Conservation (phyloP, 1,284 basidiomycete genomes). For the Leucoagaricus sp. region DNA sequence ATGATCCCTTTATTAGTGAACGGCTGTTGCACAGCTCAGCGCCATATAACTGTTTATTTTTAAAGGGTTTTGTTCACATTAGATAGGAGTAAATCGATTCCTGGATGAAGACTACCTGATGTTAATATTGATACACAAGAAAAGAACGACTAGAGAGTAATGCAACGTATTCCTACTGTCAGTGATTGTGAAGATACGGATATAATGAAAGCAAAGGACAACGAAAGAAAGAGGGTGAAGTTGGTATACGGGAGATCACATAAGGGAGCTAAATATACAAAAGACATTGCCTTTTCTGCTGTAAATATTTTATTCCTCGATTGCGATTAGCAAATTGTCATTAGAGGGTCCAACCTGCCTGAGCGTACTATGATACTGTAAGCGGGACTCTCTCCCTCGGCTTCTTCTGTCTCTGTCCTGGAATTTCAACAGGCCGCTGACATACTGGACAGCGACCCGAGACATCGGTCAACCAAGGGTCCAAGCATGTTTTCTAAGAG, state of each 20-base stretch:
- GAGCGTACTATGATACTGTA: not conserved
- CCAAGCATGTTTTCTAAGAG: conserved; percentile 71
- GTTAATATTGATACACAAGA: not conserved
- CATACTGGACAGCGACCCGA: conserved; percentile 81
- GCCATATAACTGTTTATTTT: too few species aligned
- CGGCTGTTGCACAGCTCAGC: too few species aligned
- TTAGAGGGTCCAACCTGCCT: not conserved
- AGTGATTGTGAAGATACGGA: not conserved
- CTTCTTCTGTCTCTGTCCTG: conserved; percentile 34
- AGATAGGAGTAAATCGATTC: too few species aligned
- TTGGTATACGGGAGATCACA: not conserved
- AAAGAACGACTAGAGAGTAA: not conserved
- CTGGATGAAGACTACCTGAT: too few species aligned
- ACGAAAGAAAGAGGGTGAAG: not conserved
- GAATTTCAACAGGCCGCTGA: conserved; percentile 58
- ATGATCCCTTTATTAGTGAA: too few species aligned
- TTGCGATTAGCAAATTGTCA: not conserved
- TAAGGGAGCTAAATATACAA: not conserved
- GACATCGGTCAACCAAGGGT: conserved; percentile 76
- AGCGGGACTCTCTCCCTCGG: not conserved
- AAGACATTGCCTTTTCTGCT: too few species aligned
- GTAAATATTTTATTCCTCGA: too few species aligned
- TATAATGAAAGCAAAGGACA: not conserved
- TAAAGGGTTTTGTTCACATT: too few species aligned
- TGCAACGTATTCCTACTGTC: not conserved